Evolutionary conservation across 225 moss, liverwort and hornwort genomes (phyloP), one percentile per base, ranked within the genome.

Genomic region (Physcomitrium patens): DNA sequence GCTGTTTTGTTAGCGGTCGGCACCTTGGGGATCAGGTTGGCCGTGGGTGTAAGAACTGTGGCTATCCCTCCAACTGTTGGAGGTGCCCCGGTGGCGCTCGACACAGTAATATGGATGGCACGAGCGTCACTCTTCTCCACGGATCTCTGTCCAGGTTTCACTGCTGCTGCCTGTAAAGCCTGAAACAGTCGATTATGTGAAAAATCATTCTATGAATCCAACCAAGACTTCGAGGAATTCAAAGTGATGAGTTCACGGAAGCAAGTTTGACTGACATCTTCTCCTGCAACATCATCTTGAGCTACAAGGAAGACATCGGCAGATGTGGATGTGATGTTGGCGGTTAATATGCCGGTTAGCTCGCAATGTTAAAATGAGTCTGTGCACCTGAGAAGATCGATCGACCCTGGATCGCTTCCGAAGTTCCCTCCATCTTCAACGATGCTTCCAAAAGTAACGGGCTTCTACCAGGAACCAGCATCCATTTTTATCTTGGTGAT

Each of bases 31-130:
- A 93, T 96, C 41, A 82, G 65, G 12, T 83, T 73, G 2, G 91
- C 93, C 7, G 90, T 93, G 2, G 93, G 84, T 71, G 89, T 93
- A 2, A 93, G 91, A n/a, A 71, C 68, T 16, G 93, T 83, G 72
- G 82, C 93, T 22, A 96, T 68, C 3, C 93, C 87, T 53, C 91
- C 96, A 66, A 80, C 3, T 15, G 84, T 68, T 62, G 56, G 69
- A 14, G 90, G 26, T 0, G 61, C 55, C 10, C 93, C 96, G 6
- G 91, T 96, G 2, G 96, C 96, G 19, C 90, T 87, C 20, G 79
- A 75, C 51, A 90, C 86, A 7, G 96, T 93, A 23, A 91, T 89
- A 62, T 80, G 72, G 12, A 93, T 96, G 16, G 93, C 96, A 41
- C 93, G 87, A 0, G 96, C 96, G 70, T 96, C 93, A 19, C 67